Conservation (phyloP, 768 basidiomycete genomes). For the Hypholoma sublateritium region DNA sequence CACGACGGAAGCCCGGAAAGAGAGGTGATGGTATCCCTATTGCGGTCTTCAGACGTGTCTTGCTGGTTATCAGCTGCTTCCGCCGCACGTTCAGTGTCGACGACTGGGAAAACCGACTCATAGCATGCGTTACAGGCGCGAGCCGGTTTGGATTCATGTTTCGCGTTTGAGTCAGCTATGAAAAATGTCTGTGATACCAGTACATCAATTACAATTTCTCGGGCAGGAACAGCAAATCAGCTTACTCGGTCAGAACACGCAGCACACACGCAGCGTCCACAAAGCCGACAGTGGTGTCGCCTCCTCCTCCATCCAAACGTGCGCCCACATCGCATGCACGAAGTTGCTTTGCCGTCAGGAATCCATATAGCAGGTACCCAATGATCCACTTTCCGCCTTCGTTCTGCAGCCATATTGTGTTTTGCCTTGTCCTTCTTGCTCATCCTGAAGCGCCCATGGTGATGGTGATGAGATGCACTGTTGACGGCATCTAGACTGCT, state of each 20-base stretch:
- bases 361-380: constrained; percentile 94
- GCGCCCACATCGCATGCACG: constrained; percentile 82
- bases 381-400: constrained; percentile 63
- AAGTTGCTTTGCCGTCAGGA: constrained; percentile 78
- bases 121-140: constrained; percentile 87
- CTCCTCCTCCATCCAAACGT: constrained; percentile 77
- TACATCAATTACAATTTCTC: background rate
- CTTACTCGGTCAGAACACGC: constrained; percentile 76
- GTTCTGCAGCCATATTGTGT: constrained; percentile 25
- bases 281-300: constrained; percentile 85
- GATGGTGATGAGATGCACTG: background rate
- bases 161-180: constrained; percentile 57
- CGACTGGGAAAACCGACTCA: constrained; percentile 78
- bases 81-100: constrained; percentile 29
- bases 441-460: constrained; percentile 5
- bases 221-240: background rate
- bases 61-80: background rate
- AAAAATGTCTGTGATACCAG: constrained; percentile 67
- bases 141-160: constrained; percentile 53
- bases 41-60: constrained; percentile 5
- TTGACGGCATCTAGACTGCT: constrained; percentile 15
- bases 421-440: constrained; percentile 18
- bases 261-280: constrained; percentile 86
- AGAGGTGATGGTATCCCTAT: constrained; percentile 44
- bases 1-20: constrained; percentile 52